Percentiles rank a stretch among this genome's conserved stretches.
phyloP scores from a whole-genome alignment of 2,329 filamentous ascomycete genomes.

The Ceratocystis eucalypticola region DNA sequence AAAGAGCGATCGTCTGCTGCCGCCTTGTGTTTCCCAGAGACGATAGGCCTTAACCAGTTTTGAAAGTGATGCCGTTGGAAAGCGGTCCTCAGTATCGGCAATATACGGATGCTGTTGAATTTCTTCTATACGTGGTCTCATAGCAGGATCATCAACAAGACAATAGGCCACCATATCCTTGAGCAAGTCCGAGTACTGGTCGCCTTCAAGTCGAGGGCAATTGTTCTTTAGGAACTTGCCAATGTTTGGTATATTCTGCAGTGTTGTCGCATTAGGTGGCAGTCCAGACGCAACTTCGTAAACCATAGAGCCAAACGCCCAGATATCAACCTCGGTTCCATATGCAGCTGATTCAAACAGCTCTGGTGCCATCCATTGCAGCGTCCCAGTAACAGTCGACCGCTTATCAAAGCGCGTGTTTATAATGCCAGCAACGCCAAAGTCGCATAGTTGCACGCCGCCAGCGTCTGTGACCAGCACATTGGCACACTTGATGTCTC shows the following conservation, averaged over 20 bases:
- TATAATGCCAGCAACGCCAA: conserved; percentile 51
- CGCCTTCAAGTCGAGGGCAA: conserved; percentile 44
- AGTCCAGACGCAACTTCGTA: conserved; percentile 53
- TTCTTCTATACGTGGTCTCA: conserved; percentile 43
- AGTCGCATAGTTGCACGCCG: conserved; percentile 52
- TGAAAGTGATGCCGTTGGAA: conserved; percentile 46
- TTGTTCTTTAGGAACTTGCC: conserved; percentile 33
- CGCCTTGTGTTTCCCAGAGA: conserved; percentile 54
- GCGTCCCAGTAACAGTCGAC: conserved; percentile 52
- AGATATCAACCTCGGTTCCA: conserved; percentile 49
- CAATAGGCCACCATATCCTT: conserved; percentile 48
- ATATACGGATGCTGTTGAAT: conserved; percentile 54
- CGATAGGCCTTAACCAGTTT: conserved; percentile 53
- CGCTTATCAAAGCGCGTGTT: conserved; percentile 49
- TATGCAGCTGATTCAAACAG: conserved; percentile 41
- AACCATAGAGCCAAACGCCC: conserved; percentile 55
- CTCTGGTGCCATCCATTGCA: conserved; percentile 57
- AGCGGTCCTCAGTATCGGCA: conserved; percentile 39
- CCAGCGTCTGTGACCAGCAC: conserved; percentile 51
- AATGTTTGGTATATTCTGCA: conserved; percentile 31
- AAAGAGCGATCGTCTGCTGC: conserved; percentile 47
- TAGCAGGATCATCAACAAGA: conserved; percentile 41
- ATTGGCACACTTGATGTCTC: conserved; percentile 46
- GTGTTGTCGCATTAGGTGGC: conserved; percentile 41
- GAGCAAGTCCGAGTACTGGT: conserved; percentile 43